Base-by-base conservation (phyloP, 148 eudicot species). In the Drosera capensis region DNA sequence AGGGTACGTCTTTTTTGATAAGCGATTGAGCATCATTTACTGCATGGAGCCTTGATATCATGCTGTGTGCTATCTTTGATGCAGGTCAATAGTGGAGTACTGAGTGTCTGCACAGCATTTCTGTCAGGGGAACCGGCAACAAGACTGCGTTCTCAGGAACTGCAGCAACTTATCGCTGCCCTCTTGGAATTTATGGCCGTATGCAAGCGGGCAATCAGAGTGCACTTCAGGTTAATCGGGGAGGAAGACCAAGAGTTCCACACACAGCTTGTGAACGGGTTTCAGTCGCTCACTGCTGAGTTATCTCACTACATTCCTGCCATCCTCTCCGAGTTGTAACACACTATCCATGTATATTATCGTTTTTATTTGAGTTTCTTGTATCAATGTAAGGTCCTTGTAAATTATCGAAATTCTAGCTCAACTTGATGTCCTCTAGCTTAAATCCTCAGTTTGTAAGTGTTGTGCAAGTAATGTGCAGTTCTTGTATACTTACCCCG, bases 181-280 rank as follows among this genome's bases (percentile, higher is more conserved):
- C 88, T 92, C 31, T 88, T 92, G 37, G 99, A 92, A 63, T 92
- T 92, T 55, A 92, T 92, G 99, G 99, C 99, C 14, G 99, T 92
- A 20, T 92, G 99, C 57, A 92, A 92, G 52, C 79, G 99, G 52
- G 99, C 99, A 14, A 85, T 92, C 34, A 58, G 99, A 38, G 99
- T 92, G 46, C 99, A 92, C 62, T 92, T 85, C 48, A 79, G 99
- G 56, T 64, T 92, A 31, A 92, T 92, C 41, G 99, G 99, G 54
- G 99, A 92, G 41, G 99, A 92, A 58, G 99, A 92, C 59, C 95
- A 92, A 55, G 99, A 92, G 46, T 92, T 92, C 49, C 99, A 92
- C 58, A 75, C 99, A 9, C 99, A 92, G 50, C 86, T 92, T 25
- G 99, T 92, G 34, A 92, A 92, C 30, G 99, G 99, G 25, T 92